Evolutionary conservation across 768 basidiomycete genomes (phyloP).

Genomic region (Mycena rebaudengoi): DNA sequence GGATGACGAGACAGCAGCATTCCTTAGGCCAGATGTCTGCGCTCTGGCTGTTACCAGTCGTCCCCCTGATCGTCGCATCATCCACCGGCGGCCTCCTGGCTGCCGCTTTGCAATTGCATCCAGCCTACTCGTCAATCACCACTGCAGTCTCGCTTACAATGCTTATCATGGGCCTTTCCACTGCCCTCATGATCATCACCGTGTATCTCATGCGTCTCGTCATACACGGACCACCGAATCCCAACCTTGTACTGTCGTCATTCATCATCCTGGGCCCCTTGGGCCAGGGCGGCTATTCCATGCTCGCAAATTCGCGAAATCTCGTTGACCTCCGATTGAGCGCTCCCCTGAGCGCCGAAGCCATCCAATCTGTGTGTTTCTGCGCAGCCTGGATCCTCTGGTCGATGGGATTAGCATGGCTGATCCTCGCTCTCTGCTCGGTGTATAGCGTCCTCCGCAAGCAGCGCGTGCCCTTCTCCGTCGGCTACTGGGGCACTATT

Average conservation of each 20-base stretch:
- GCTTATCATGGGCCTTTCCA: slow-evolving; percentile 49
- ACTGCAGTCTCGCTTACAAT: slow-evolving; percentile 48
- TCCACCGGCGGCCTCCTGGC: slow-evolving; percentile 64
- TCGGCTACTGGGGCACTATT: slow-evolving; percentile 63
- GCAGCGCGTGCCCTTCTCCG: slow-evolving; percentile 50
- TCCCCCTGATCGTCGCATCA: slow-evolving; percentile 66
- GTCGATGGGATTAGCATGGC: slow-evolving; percentile 66
- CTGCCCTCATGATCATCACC: slow-evolving; percentile 63
- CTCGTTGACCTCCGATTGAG: slow-evolving; percentile 54
- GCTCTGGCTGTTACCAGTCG: slow-evolving; percentile 71
- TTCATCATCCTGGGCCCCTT: slow-evolving; percentile 69
- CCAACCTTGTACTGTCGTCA: slow-evolving; percentile 50
- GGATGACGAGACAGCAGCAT: slow-evolving; percentile 67
- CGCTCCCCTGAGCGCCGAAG: slow-evolving; percentile 54
- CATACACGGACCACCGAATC: slow-evolving; percentile 52
- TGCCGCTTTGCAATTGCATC: slow-evolving; percentile 47
- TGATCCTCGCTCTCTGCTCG: slow-evolving; percentile 51
- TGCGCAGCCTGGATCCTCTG: slow-evolving; percentile 57
- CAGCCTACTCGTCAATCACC: slow-evolving; percentile 54
- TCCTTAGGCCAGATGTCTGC: slow-evolving; percentile 54
- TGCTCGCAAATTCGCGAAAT: slow-evolving; percentile 55
- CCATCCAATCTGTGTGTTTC: slow-evolving; percentile 54
- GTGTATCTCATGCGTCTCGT: slow-evolving; percentile 60
- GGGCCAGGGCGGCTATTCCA: slow-evolving; percentile 63
- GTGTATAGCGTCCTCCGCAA: slow-evolving; percentile 42